These are phyloP conservation scores for Aspergillus clavatus DNA, from an alignment of 2,329 filamentous ascomycete species.

Conservation along the genomic window DNA sequence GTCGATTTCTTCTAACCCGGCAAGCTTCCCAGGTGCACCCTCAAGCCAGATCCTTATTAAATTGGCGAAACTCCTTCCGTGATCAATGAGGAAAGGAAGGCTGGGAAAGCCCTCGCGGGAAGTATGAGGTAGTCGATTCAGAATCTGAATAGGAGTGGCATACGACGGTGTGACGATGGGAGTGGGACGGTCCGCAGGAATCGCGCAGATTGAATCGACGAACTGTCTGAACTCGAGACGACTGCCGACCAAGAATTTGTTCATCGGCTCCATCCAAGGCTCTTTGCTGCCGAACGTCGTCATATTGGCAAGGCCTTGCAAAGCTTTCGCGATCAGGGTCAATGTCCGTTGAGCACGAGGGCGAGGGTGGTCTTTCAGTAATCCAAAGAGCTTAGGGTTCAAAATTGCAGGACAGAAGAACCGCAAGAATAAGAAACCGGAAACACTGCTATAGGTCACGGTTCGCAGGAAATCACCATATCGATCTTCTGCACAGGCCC, in stretches of 20 bases:
- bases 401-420: constrained; percentile 97
- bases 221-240: constrained; percentile 79
- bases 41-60: constrained; percentile 61
- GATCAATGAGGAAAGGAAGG: constrained; percentile 87
- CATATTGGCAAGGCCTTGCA: constrained; percentile 87
- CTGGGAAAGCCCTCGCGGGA: constrained; percentile 90
- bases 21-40: constrained; percentile 36
- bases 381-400: constrained; percentile 87
- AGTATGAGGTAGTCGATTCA: constrained; percentile 71
- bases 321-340: constrained; percentile 84
- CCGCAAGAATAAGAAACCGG: constrained; percentile 86
- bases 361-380: constrained; percentile 80
- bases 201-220: constrained; percentile 78
- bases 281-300: constrained; percentile 91
- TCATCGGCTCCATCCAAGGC: constrained; percentile 99
- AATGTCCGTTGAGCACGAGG: constrained; percentile 79
- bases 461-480: constrained; percentile 89
- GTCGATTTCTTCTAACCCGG: constrained; percentile 37
- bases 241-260: constrained; percentile 71
- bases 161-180: constrained; percentile 74
- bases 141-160: constrained; percentile 85
- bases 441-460: constrained; percentile 89
- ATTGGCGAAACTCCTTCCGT: constrained; percentile 76
- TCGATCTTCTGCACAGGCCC: constrained; percentile 86
- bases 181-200: constrained; percentile 65